Percentiles rank a stretch among this genome's conserved stretches.
Conservation (phyloP, 169 alveolate species). For the Theileria sp. region DNA sequence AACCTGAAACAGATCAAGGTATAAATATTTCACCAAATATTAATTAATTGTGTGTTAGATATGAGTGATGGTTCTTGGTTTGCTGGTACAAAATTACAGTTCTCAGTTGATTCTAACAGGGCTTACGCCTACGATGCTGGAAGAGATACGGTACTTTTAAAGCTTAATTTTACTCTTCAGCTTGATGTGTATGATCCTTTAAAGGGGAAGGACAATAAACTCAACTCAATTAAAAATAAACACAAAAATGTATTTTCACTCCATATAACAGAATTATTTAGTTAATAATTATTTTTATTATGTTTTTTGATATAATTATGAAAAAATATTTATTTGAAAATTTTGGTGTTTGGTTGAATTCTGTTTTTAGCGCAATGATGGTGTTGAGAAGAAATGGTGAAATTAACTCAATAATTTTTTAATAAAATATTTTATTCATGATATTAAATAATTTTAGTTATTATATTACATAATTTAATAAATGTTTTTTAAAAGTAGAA, state of each 20-base stretch:
- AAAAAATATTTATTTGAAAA: too few relatives aligned
- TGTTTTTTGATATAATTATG: neutral
- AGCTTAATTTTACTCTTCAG: conserved; percentile 1
- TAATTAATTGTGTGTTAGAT: conserved; percentile 12
- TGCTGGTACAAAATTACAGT: conserved; percentile 56
- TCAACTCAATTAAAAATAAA: conserved; percentile 22
- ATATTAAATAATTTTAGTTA: too few relatives aligned
- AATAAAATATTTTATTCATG: neutral
- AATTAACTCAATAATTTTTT: too few relatives aligned
- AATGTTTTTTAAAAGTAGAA: neutral
- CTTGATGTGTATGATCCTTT: conserved; percentile 60
- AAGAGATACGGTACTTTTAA: conserved; percentile 47
- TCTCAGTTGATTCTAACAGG: conserved; percentile 58
- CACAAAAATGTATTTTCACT: conserved; percentile 26
- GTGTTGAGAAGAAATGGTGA: conserved; percentile 17
- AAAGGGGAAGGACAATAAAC: conserved; percentile 51
- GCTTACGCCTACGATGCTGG: conserved; percentile 68
- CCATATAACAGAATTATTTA: neutral
- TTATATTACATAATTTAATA: too few relatives aligned
- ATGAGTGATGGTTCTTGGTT: conserved; percentile 69
- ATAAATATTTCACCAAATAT: neutral
- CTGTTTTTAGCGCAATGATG: conserved; percentile 10
- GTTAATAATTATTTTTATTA: neutral
- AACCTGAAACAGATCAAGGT: conserved; percentile 57
- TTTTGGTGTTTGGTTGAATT: neutral